phyloP scores from a whole-genome alignment of 2,329 filamentous ascomycete species.

The Herpotrichia juniperi region DNA sequence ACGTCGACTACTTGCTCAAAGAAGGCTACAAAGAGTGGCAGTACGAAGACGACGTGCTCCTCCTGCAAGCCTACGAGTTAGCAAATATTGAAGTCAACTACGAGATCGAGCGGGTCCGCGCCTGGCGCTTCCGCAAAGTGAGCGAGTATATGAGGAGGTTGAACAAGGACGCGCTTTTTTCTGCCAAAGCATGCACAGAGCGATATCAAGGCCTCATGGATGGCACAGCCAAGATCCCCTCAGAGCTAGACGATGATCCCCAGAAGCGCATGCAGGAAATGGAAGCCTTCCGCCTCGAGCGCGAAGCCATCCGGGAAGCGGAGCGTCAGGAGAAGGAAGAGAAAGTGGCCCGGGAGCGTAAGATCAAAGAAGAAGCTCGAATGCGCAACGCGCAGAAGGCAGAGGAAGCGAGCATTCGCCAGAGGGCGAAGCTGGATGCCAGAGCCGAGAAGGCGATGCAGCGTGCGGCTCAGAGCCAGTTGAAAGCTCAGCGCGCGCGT shows the following conservation, averaged over 20 bases:
- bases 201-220: slow-evolving; percentile 49
- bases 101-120: slow-evolving; percentile 47
- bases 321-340: slow-evolving; percentile 22
- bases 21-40: slow-evolving; percentile 58
- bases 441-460: slow-evolving; percentile 13
- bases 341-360: slow-evolving; percentile 19
- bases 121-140: slow-evolving; percentile 53
- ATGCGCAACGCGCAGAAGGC: slow-evolving; percentile 28
- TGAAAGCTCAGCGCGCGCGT: slow-evolving; percentile 5
- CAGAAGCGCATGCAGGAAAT: slow-evolving; percentile 42
- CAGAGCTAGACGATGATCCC: slow-evolving; percentile 51
- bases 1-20: slow-evolving; percentile 53
- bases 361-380: slow-evolving; percentile 24
- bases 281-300: slow-evolving; percentile 22
- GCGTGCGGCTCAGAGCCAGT: neutral
- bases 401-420: slow-evolving; percentile 25
- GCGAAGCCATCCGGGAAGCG: slow-evolving; percentile 24
- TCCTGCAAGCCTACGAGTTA: slow-evolving; percentile 47
- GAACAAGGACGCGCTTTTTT: slow-evolving; percentile 50
- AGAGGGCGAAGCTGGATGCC: slow-evolving; percentile 17
- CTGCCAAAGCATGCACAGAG: slow-evolving; percentile 52
- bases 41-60: slow-evolving; percentile 54
- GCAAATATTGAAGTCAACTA: slow-evolving; percentile 52
- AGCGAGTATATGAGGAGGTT: slow-evolving; percentile 50
- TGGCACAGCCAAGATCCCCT: slow-evolving; percentile 53